Conservation (phyloP, 2,329 filamentous ascomycete genomes). For the Aspergillus sp. region DNA sequence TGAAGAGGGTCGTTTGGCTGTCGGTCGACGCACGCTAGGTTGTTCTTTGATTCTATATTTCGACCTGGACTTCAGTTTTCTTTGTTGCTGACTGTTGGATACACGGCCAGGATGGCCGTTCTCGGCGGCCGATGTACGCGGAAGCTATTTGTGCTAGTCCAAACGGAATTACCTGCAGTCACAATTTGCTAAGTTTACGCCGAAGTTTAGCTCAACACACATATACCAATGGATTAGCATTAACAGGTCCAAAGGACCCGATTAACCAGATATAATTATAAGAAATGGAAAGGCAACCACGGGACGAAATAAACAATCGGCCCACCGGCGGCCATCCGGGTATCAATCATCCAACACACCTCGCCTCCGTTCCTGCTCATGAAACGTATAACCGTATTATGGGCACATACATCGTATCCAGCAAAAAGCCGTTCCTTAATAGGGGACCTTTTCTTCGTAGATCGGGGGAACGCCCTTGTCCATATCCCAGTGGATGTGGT, state of each 20-base stretch:
- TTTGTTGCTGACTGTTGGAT: too few relatives aligned
- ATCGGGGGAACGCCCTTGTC: conserved; percentile 58
- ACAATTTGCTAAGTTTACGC: too few relatives aligned
- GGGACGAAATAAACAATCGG: neutral
- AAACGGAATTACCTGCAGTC: neutral
- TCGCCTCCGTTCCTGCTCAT: neutral
- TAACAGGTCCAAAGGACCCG: neutral
- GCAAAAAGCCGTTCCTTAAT: conserved; percentile 30
- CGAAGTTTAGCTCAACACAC: neutral
- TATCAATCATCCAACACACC: conserved; percentile 1
- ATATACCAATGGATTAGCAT: neutral
- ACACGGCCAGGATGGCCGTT: too few relatives aligned
- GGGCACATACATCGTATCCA: neutral
- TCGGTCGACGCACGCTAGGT: too few relatives aligned
- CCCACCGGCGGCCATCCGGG: neutral
- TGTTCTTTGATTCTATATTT: neutral
- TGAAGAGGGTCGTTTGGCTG: neutral
- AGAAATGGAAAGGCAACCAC: neutral
- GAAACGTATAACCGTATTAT: neutral
- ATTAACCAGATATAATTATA: neutral
- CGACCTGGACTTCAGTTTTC: too few relatives aligned
- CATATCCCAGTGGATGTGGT: conserved; percentile 59
- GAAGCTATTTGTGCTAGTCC: neutral
- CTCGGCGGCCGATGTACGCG: neutral
- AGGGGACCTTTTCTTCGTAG: conserved; percentile 56